A percentile compares a stretch with the other conserved stretches of the same genome.
Evolutionary conservation across 495 filamentous ascomycete genomes (phyloP).

Genomic region (Penicillium crystallinum): DNA sequence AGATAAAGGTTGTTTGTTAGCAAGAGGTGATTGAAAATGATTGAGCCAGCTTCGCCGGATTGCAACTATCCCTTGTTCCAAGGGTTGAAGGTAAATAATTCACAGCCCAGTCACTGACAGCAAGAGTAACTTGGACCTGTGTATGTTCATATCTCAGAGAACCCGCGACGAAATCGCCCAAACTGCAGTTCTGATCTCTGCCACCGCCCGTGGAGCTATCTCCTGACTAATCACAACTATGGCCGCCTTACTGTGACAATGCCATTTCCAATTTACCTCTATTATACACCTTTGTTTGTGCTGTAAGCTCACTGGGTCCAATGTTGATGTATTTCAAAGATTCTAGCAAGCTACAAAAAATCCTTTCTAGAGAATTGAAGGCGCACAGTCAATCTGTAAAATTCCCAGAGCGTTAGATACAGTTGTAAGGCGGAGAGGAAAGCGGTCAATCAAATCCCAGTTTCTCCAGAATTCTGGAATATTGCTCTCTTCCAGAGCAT

Average conservation of each 20-base stretch:
- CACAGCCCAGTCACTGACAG: neutral
- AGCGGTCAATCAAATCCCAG: neutral
- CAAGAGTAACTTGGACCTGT: neutral
- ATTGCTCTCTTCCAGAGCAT: neutral
- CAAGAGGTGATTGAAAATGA: neutral
- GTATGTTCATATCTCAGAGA: neutral
- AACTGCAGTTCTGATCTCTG: slow-evolving; percentile 11
- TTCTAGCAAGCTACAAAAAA: too few relatives aligned
- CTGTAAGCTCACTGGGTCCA: too few relatives aligned
- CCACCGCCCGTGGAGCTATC: slow-evolving; percentile 17
- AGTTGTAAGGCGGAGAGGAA: neutral
- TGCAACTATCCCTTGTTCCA: neutral
- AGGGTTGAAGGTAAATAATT: neutral
- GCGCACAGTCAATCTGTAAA: too few relatives aligned
- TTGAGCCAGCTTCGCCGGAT: neutral
- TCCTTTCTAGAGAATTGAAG: too few relatives aligned
- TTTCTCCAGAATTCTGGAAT: slow-evolving; percentile 3
- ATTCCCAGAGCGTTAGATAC: neutral
- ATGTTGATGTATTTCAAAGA: too few relatives aligned
- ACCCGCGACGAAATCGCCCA: slow-evolving; percentile 11
- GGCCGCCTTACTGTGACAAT: too few relatives aligned
- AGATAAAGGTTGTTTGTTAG: neutral
- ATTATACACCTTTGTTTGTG: too few relatives aligned
- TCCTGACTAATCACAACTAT: slow-evolving; percentile 12
- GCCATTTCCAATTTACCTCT: too few relatives aligned